Base-by-base conservation (phyloP, 2,329 filamentous ascomycete species). In the Aspergillus sp. region DNA sequence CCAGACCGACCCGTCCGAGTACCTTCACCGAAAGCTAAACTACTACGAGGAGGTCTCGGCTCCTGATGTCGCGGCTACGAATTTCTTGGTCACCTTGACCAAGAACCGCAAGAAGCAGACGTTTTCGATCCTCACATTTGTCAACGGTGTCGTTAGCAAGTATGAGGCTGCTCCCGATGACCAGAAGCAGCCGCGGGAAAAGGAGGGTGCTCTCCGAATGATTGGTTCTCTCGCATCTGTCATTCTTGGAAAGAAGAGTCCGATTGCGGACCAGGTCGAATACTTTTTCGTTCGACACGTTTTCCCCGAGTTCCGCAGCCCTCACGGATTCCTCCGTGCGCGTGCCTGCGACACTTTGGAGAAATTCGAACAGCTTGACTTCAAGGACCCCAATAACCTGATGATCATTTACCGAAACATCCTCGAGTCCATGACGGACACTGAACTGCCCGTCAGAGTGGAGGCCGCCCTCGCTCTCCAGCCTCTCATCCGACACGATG, bases 281-380 rank as follows among this genome's bases (percentile, higher is more conserved):
- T 97, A 97, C 78, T 99, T 99, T 84, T 91, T 99, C 68, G 94
- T 98, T 57, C 91, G 94, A 72, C 96, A 98, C 73, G 95, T 99
- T 60, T 98, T 99, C 83, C 95, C 95, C 51, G 95, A 99, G 73
- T 99, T 99, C 83, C 89, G 92, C 70, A 98, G 92, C 79, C 84
- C 88, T 15, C 91, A 96, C 74, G 95, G 94, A 41, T 98, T 93
- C 81, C 87, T 99, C 53, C 91, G 95, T 60, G 95, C 95, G 38
- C 90, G 95, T 66, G 95, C 95, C 67, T 99, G 95, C 79, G 94
- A 99, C 75, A 97, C 94, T 0, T 87, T 99, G 63, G 95, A 98
- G 82, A 98, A 98, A 80, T 99, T 98, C 68, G 93, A 98, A 80
- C 90, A 94, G 77, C 88, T 98, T 65, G 91, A 99, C 76, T 99